Base-by-base conservation (phyloP, 73 alveolate genomes). In the Durusdinium trenchii region DNA sequence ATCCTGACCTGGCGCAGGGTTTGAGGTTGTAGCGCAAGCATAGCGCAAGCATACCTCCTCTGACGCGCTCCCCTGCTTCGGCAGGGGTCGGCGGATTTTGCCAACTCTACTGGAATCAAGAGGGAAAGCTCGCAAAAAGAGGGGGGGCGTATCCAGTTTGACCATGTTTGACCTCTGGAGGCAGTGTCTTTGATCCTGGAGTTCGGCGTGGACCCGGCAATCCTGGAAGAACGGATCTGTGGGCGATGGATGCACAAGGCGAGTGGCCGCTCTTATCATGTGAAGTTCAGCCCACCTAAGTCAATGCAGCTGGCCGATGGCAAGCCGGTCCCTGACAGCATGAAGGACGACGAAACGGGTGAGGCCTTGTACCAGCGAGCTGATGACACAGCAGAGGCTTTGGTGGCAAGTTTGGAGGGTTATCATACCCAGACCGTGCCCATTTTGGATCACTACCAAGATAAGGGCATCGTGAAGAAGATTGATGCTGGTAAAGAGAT, bases 161-260 rank as follows among this genome's bases (percentile, higher is more conserved):
- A n/a, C n/a, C n/a, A n/a, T n/a, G n/a, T n/a, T n/a, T n/a, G n/a
- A n/a, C n/a, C n/a, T n/a, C n/a, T n/a, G n/a, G n/a, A n/a, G 7
- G 84, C 99, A 26, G 99, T 99, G 67, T 96, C 99, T 75, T 99
- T 98, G 60, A 98, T 99, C 89, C 73, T 99, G 99, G 99, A 99
- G 71, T 85, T 99, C 84, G 99, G 99, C 46, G 99, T 96, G 57
- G 99, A 99, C n/a, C 99, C 99, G 67, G 95, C 99, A 64, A 89
- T 96, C 52, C 85, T 99, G 62, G 99, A 98, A 43, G 99, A 99
- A 94, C 99, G 99, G 91, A 95, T 99, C 82, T 99, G 99, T 47
- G 99, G 99, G 35, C 99, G 99, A 42, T 99, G 99, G 99, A 92
- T 99, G 85, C 99, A 99, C 84, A 99, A 98, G 82, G 99, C 99